Percentiles rank a stretch among this genome's conserved stretches.
These are phyloP conservation scores for Tilletia walkeri DNA, from an alignment of 1,284 basidiomycete species.

Conservation along the genomic window DNA sequence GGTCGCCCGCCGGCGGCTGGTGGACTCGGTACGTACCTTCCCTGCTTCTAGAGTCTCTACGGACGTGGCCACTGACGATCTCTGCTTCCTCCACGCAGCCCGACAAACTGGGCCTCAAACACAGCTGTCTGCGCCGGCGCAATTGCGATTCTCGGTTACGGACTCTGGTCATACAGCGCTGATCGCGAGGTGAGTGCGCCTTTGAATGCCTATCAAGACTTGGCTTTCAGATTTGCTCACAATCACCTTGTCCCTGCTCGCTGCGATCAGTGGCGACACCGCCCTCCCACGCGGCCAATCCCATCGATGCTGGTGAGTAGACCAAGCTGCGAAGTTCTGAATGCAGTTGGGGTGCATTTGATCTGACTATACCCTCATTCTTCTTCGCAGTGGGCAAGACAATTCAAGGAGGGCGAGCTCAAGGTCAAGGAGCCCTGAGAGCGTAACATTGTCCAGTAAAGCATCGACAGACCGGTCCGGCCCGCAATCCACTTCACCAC, in stretches of 20 bases:
- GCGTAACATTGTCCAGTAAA: not conserved
- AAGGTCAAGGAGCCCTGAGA: slow-evolving; percentile 46
- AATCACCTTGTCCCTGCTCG: too few species aligned
- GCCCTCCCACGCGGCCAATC: slow-evolving; percentile 47
- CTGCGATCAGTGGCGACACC: slow-evolving; percentile 46
- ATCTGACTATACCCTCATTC: slow-evolving; percentile 6
- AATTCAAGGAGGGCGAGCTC: slow-evolving; percentile 53
- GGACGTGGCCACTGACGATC: not conserved
- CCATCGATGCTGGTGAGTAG: slow-evolving; percentile 46
- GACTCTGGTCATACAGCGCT: slow-evolving; percentile 60
- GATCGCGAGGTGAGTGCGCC: slow-evolving; percentile 59
- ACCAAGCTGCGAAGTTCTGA: too few species aligned
- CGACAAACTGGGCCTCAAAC: slow-evolving; percentile 62
- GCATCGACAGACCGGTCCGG: too few species aligned
- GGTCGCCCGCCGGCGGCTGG: slow-evolving; percentile 63
- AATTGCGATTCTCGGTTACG: slow-evolving; percentile 59
- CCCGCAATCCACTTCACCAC: not conserved
- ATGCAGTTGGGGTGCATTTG: too few species aligned
- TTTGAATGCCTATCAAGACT: too few species aligned
- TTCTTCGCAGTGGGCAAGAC: slow-evolving; percentile 46
- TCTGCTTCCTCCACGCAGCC: slow-evolving; percentile 42
- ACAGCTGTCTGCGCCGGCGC: slow-evolving; percentile 59
- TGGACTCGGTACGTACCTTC: slow-evolving; percentile 58
- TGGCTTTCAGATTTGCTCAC: too few species aligned
- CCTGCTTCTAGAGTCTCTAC: not conserved